phyloP scores from a whole-genome alignment of 2,329 filamentous ascomycete species.

The Colletotrichum incanum region DNA sequence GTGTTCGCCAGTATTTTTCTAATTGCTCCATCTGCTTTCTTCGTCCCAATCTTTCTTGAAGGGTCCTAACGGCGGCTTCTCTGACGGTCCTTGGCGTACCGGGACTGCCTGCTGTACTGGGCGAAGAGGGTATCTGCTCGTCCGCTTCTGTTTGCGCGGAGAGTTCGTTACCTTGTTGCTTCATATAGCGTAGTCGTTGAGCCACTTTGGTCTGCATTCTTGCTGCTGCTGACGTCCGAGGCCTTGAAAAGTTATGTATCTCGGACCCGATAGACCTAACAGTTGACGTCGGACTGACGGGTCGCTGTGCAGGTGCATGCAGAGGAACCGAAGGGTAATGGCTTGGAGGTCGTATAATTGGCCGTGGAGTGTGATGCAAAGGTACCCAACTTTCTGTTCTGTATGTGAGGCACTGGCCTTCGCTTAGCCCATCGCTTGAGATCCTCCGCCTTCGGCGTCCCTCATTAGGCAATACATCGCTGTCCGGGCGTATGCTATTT shows the following conservation, averaged over 20 bases:
- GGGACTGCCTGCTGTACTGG: background rate
- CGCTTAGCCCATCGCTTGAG: background rate
- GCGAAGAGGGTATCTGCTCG: background rate
- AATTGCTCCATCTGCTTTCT: background rate
- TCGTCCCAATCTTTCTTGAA: constrained; percentile 1
- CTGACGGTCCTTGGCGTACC: constrained; percentile 13
- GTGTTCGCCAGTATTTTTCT: background rate
- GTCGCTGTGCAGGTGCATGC: background rate
- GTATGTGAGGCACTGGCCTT: background rate
- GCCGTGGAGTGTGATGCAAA: background rate
- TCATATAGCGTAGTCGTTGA: background rate
- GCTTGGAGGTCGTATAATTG: constrained; percentile 11
- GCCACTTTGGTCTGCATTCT: constrained; percentile 38
- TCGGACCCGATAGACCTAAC: background rate
- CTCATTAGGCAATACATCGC: constrained; percentile 25
- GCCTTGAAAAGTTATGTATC: constrained; percentile 35
- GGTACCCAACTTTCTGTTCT: background rate
- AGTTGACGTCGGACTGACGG: background rate
- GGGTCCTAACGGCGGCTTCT: constrained; percentile 8
- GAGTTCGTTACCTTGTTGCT: constrained; percentile 4
- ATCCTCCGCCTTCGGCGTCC: constrained; percentile 12
- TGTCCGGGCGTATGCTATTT: constrained; percentile 18
- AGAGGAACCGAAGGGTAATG: background rate
- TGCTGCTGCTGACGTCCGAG: constrained; percentile 33
- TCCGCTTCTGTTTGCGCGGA: background rate